Evolutionary conservation across 176 grass and related monocot genomes (phyloP).

Genomic region (Melocanna baccifera): DNA sequence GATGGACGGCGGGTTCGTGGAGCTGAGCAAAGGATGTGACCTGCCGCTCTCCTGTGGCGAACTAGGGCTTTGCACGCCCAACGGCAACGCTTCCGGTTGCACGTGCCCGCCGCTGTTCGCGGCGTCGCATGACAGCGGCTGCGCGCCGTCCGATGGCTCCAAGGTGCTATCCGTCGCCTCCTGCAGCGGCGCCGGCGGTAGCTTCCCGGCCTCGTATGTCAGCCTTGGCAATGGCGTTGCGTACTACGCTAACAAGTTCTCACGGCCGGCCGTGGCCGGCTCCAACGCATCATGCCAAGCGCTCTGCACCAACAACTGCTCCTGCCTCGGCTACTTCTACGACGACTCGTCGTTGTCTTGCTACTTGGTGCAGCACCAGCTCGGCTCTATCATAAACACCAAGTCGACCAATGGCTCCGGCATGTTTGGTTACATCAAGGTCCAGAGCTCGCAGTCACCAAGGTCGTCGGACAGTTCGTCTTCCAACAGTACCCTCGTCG

Average conservation of each 20-base stretch:
- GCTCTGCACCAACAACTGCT: conserved; percentile 60
- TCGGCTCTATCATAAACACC: conserved; percentile 48
- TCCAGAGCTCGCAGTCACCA: neutral
- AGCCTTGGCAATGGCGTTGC: conserved; percentile 39
- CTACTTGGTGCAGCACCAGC: conserved; percentile 49
- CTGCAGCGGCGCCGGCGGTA: neutral
- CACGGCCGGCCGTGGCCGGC: conserved; percentile 23
- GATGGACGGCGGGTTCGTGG: conserved; percentile 31
- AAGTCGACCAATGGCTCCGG: neutral
- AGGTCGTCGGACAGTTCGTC: conserved; percentile 22
- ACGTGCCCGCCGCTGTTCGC: conserved; percentile 53
- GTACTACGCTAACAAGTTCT: conserved; percentile 67
- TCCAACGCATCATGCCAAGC: conserved; percentile 44
- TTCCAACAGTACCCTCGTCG: conserved; percentile 40
- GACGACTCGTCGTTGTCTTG: conserved; percentile 47
- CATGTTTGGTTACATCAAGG: conserved; percentile 52
- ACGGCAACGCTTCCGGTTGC: conserved; percentile 36
- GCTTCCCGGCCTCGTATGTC: conserved; percentile 22
- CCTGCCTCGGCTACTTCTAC: conserved; percentile 78
- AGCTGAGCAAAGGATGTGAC: conserved; percentile 43
- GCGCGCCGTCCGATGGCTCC: conserved; percentile 45
- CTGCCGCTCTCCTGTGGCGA: conserved; percentile 58
- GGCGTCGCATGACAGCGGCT: conserved; percentile 42
- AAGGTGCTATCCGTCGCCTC: conserved; percentile 8
- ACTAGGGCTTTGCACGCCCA: conserved; percentile 58